These are phyloP conservation scores for Chlorella ohadii DNA, from an alignment of 139 green algal genomes.

Conservation along the genomic window DNA sequence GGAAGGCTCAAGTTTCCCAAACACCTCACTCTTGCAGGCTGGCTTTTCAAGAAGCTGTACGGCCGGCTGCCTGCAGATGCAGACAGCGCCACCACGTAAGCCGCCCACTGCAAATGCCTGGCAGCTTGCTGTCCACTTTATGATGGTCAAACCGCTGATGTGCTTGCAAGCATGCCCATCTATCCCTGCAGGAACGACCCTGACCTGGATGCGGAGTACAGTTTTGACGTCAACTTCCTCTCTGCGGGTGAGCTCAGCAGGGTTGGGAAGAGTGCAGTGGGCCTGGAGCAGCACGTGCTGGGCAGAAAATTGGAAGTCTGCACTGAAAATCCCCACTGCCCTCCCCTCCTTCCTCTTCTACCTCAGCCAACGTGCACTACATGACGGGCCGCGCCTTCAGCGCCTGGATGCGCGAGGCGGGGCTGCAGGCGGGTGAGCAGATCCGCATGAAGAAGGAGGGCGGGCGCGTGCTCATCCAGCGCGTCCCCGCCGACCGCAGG, in stretches of 20 bases:
- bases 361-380: conserved; percentile 45
- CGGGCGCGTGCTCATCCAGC: conserved; percentile 25
- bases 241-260: background rate
- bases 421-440: conserved; percentile 33
- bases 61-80: conserved; percentile 20
- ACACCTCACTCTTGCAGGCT: conserved; percentile 12
- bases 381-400: conserved; percentile 27
- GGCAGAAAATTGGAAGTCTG: too few relatives aligned
- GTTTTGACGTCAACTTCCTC: conserved; percentile 44
- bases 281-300: too few relatives aligned
- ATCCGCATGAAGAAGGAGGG: conserved; percentile 24
- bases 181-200: conserved; percentile 33
- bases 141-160: too few relatives aligned
- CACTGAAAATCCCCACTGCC: background rate
- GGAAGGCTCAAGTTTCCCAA: too few relatives aligned
- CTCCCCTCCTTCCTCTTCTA: background rate
- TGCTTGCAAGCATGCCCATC: too few relatives aligned
- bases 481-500: conserved; percentile 20
- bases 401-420: conserved; percentile 22
- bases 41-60: conserved; percentile 46
- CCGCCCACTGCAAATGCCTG: too few relatives aligned
- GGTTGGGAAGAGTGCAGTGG: too few relatives aligned
- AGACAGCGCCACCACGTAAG: conserved; percentile 11
- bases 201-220: conserved; percentile 21
- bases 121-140: too few relatives aligned